phyloP scores from a whole-genome alignment of 495 filamentous ascomycete species.

The Tuber indicum region DNA sequence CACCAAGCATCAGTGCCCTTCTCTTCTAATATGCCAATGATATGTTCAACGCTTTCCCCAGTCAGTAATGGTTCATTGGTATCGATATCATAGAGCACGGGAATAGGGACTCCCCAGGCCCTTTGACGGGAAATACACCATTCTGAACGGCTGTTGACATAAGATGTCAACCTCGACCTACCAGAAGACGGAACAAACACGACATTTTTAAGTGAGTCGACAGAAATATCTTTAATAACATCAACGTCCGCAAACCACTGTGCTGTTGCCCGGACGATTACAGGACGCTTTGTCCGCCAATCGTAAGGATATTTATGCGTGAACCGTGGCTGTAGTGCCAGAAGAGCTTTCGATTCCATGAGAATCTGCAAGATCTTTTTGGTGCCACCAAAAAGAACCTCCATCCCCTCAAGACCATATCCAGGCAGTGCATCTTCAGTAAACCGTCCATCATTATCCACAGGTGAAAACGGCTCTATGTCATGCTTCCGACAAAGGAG shows the following conservation, averaged over 20 bases:
- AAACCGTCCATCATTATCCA: constrained; percentile 73
- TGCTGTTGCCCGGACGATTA: constrained; percentile 84
- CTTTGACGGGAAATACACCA: constrained; percentile 99
- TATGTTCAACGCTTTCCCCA: constrained; percentile 72
- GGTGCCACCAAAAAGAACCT: constrained; percentile 61
- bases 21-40: constrained; percentile 68
- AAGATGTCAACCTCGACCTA: constrained; percentile 66
- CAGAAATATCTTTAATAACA: constrained; percentile 64
- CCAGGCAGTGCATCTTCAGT: constrained; percentile 69
- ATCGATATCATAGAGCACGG: constrained; percentile 68
- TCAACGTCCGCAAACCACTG: constrained; percentile 97
- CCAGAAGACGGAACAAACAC: constrained; percentile 70
- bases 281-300: constrained; percentile 87
- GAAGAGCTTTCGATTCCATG: constrained; percentile 49
- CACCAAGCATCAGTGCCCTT: constrained; percentile 89
- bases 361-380: constrained; percentile 62
- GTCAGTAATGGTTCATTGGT: constrained; percentile 66
- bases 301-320: constrained; percentile 94
- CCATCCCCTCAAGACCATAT: constrained; percentile 53
- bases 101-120: constrained; percentile 94
- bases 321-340: constrained; percentile 58
- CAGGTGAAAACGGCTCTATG: constrained; percentile 67
- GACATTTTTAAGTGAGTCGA: constrained; percentile 62
- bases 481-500: constrained; percentile 61
- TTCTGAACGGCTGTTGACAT: constrained; percentile 78